Conservation (phyloP, 495 filamentous ascomycete genomes). For the Tuber umbilicatum region DNA sequence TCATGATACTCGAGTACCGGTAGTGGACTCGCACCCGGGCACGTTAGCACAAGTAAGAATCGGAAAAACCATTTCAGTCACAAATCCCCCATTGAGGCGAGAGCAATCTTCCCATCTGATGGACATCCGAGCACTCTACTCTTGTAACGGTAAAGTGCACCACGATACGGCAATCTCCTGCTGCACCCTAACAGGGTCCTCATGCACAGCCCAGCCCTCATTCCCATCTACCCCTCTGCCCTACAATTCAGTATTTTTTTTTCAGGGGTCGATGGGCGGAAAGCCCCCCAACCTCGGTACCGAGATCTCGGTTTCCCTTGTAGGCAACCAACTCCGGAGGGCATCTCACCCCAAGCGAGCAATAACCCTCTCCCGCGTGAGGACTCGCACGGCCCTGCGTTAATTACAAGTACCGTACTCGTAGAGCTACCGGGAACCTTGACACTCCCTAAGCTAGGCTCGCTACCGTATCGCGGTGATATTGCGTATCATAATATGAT, state of each 20-base stretch:
- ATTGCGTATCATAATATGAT: no score
- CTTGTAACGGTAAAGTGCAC: neutral
- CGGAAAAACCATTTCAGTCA: neutral
- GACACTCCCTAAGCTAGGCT: neutral
- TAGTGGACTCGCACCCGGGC: no score
- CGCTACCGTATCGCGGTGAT: neutral
- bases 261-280: neutral
- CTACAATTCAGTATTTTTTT: neutral
- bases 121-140: no score
- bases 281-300: neutral
- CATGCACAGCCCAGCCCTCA: neutral
- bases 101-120: neutral
- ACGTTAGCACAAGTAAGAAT: no score
- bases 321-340: neutral
- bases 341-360: neutral
- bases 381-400: neutral
- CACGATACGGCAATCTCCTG: neutral
- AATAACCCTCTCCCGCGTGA: neutral
- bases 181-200: neutral
- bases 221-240: neutral
- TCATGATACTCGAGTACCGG: no score
- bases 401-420: neutral
- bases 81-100: neutral
- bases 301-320: neutral
- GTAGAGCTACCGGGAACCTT: neutral